Base-by-base conservation (phyloP, 2,329 filamentous ascomycete species). In the Graphiopsis chlorocephala region DNA sequence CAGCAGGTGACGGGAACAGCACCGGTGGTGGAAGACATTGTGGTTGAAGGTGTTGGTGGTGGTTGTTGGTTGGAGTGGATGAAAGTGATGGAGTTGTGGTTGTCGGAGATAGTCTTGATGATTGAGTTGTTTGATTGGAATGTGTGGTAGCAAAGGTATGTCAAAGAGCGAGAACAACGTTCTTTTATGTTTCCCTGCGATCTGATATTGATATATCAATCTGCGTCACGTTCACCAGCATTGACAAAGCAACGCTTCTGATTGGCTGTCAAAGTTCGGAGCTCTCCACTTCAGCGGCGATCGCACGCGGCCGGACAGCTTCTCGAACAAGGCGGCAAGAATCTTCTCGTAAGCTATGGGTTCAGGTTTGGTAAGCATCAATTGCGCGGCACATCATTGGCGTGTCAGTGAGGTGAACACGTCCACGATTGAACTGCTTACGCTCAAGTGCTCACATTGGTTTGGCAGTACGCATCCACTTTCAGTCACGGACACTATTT, bases 1-100 rank as follows among this genome's bases (percentile, higher is more conserved):
- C 86, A 88, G 84, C 86, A 88, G 71, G 83, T 84, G 53, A 76
- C 72, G 64, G 83, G 84, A 70, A 82, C 75, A 64, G 80, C 75
- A 62, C 75, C 67, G 60, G 71, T 73, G 35, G 76, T 70, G 55
- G 72, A 70, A 70, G 78, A 76, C 80, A 82, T 81, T 62, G 59
- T 62, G 38, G 42, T 57, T 20, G 29, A 53, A 17, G 23, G 11
- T 47, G 50, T 35, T 50, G 61, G 57, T 63, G 52, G 35, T 52
- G 26, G 38, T 10, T 17, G 45, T 61, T 53, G 47, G 20, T 61
- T 48, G 50, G 28, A 12, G 47, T 42, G 15, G 33, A 35, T 38
- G 33, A 35, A 29, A 28, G 3, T 42, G 60, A 35, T 35, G 42
- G 11, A 15, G 20, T 33, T 31, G 42, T 26, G 28, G 20, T 23